A percentile compares a stretch with the other conserved stretches of the same genome.
Evolutionary conservation across 2,329 filamentous ascomycete species (phyloP).

Genomic region (Fusarium fracticaudum): DNA sequence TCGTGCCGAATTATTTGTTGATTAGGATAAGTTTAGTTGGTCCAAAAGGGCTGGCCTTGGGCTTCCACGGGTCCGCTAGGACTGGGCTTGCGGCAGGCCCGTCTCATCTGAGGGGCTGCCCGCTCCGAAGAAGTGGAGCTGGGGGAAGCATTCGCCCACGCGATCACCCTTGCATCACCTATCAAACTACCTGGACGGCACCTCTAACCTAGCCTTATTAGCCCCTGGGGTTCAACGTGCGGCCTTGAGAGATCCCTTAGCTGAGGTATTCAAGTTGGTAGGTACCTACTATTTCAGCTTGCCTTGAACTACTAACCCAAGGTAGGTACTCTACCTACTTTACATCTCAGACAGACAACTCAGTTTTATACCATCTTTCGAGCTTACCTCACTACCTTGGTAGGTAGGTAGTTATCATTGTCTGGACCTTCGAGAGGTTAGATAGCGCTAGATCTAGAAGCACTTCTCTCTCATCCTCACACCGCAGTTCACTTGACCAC

Average conservation of each 20-base stretch:
- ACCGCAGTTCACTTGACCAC: constrained; percentile 1
- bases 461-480: neutral
- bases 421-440: neutral
- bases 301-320: neutral
- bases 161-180: constrained; percentile 36
- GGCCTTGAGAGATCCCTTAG: neutral
- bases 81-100: constrained; percentile 10
- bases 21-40: constrained; percentile 9
- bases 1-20: neutral
- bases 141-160: constrained; percentile 29
- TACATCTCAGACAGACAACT: neutral
- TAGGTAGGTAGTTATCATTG: neutral
- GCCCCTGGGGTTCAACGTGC: neutral
- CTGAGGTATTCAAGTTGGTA: neutral
- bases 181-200: neutral
- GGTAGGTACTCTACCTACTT: neutral
- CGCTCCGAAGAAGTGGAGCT: constrained; percentile 19
- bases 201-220: neutral
- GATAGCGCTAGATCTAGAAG: neutral
- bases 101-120: constrained; percentile 27
- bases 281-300: neutral
- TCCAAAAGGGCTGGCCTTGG: constrained; percentile 6
- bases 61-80: neutral
- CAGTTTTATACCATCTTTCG: neutral
- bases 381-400: neutral